phyloP scores from a whole-genome alignment of 164 flowering plant species.

The Umbellularia californica region DNA sequence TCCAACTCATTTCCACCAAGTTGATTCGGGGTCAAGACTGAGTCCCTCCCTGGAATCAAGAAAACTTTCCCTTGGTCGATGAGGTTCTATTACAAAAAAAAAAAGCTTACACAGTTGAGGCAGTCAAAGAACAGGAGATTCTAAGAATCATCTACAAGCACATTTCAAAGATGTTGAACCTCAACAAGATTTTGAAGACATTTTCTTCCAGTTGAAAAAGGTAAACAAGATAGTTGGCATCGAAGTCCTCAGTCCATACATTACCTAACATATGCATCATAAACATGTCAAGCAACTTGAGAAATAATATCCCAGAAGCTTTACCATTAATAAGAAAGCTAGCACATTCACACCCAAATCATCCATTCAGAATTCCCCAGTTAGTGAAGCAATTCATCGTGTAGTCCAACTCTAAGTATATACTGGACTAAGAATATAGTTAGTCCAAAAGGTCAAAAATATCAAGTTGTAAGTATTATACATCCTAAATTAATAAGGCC shows the following conservation, averaged over 20 bases:
- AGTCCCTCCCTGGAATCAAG: not conserved
- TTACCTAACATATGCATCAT: not conserved
- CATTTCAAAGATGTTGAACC: not conserved
- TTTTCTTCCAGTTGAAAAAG: not conserved
- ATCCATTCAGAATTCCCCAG: not conserved
- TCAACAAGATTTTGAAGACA: not conserved
- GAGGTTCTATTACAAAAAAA: not conserved
- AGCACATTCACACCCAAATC: not conserved
- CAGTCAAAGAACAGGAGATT: not conserved
- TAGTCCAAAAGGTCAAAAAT: not conserved
- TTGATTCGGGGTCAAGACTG: too few species aligned
- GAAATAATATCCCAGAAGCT: not conserved
- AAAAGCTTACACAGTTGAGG: not conserved
- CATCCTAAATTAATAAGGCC: not conserved
- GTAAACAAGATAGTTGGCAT: not conserved
- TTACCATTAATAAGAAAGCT: not conserved
- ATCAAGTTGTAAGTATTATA: not conserved
- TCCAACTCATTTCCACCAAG: not conserved
- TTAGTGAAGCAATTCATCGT: not conserved
- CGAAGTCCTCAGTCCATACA: not conserved
- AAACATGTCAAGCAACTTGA: not conserved
- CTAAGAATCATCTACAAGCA: not conserved
- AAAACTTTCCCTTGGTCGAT: too few species aligned
- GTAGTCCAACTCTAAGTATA: not conserved
- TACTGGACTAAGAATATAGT: not conserved